A percentile compares a stretch with the other conserved stretches of the same genome.
Evolutionary conservation across 768 basidiomycete genomes (phyloP).

Genomic region (Russula vinacea): DNA sequence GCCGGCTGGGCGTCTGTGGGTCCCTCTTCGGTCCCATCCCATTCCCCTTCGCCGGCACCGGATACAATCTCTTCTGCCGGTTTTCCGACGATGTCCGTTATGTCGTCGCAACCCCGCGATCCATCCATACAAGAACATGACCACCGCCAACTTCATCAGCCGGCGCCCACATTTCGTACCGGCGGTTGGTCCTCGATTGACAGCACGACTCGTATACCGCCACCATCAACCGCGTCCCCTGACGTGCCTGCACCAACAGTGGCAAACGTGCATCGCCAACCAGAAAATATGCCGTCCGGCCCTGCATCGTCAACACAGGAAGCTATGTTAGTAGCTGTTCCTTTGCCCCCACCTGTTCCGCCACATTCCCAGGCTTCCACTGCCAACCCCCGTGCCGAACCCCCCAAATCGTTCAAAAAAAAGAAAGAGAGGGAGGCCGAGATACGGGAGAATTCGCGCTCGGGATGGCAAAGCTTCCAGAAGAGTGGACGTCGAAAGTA

Average conservation of each 20-base stretch:
- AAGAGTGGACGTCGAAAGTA: slow-evolving; percentile 30
- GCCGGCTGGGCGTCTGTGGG: slow-evolving; percentile 50
- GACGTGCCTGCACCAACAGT: background rate
- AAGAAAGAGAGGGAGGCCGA: slow-evolving; percentile 26
- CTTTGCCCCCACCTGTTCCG: slow-evolving; percentile 19
- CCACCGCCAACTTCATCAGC: slow-evolving; percentile 25
- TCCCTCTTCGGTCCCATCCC: slow-evolving; percentile 28
- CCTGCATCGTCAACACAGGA: slow-evolving; percentile 30
- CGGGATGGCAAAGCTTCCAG: slow-evolving; percentile 32
- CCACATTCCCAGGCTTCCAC: background rate
- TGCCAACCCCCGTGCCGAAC: background rate
- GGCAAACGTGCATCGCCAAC: slow-evolving; percentile 20
- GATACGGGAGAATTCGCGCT: slow-evolving; percentile 26
- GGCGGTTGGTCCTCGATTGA: slow-evolving; percentile 71
- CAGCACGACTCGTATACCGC: slow-evolving; percentile 36
- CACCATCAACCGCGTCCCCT: background rate
- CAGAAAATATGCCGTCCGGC: slow-evolving; percentile 10
- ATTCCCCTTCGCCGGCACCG: slow-evolving; percentile 13
- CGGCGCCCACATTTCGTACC: slow-evolving; percentile 51
- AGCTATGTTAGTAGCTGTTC: background rate
- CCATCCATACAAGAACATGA: background rate
- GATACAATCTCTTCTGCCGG: slow-evolving; percentile 2
- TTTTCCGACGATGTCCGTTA: background rate
- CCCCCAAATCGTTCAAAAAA: slow-evolving; percentile 1
- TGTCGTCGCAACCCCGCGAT: background rate